A percentile compares a stretch with the other conserved stretches of the same genome.
These are phyloP conservation scores for Colletotrichum ledebouriae DNA, from an alignment of 2,329 filamentous ascomycete genomes.

Conservation along the genomic window DNA sequence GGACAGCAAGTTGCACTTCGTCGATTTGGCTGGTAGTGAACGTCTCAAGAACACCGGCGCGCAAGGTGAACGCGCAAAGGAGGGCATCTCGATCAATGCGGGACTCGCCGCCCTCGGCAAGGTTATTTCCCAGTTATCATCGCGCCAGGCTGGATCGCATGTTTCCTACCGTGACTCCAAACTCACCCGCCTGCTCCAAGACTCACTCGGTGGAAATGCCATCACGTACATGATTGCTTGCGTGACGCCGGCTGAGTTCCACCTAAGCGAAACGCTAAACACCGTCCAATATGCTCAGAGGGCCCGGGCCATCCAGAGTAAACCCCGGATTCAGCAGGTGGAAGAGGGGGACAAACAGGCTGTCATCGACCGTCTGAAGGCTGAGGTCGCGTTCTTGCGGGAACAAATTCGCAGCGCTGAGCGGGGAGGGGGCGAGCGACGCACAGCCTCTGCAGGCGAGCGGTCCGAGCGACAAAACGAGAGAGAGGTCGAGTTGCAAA, in stretches of 20 bases:
- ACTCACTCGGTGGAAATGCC: conserved; percentile 95
- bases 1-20: conserved; percentile 98
- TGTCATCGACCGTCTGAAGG: conserved; percentile 91
- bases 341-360: conserved; percentile 96
- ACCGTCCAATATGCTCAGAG: conserved; percentile 98
- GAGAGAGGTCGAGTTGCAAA: conserved; percentile 90
- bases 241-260: conserved; percentile 96
- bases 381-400: conserved; percentile 91
- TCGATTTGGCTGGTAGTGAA: conserved; percentile 97
- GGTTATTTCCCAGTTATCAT: conserved; percentile 97
- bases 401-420: conserved; percentile 94
- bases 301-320: conserved; percentile 96
- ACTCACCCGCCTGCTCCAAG: conserved; percentile 92
- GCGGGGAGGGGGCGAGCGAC: conserved; percentile 68
- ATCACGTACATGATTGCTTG: conserved; percentile 99
- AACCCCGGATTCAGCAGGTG: conserved; percentile 93
- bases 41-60: conserved; percentile 97
- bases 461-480: conserved; percentile 84
- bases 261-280: conserved; percentile 96
- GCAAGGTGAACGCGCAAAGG: conserved; percentile 91
- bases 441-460: conserved; percentile 70
- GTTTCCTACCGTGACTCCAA: conserved; percentile 99
- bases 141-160: conserved; percentile 86
- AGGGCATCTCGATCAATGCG: conserved; percentile 98
- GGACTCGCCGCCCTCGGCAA: conserved; percentile 95